Base-by-base conservation (phyloP, 768 basidiomycete genomes). In the Leccinellum luteum region DNA sequence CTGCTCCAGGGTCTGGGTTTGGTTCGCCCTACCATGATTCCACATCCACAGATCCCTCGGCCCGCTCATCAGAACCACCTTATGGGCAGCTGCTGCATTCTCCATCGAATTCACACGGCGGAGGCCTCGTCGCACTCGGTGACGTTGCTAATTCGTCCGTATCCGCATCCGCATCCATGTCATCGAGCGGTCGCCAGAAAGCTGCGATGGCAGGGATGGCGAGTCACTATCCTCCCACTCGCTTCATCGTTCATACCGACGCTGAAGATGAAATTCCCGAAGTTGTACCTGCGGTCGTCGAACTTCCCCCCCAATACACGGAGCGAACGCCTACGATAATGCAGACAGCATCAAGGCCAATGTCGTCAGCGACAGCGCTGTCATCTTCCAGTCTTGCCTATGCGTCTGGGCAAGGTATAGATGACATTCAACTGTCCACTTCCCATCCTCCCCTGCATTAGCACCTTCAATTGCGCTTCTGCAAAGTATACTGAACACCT, bases 241-340 rank as follows among this genome's bases (percentile, higher is more conserved):
- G 85, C 48, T 86, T 83, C 67, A 77, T 90, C 56, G 61, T 89
- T 6, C 88, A 90, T 61, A 85, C 83, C 3, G 90, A 90, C 66
- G 80, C 79, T 8, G 87, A 87, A 53, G 88, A 90, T 63, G 72
- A 65, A 13, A 38, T 74, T 10, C 75, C 81, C 7, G 73, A 70
- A 41, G 75, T 75, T 52, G 75, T 78, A 56, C 72, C 80, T 17
- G 87, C 78, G 6, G 72, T 88, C 21, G 78, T 90, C 6, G 89
- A 91, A 71, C 78, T 90, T n/a, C 89, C 89, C 27, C 89, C 89
- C 15, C 84, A 84, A 67, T 91, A 91, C 65, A 78, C 78, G 25
- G 85, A 83, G 59, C 74, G 80, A 34, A 67, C 66, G 48, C 58
- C 67, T 38, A n/a, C 15, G 43, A 23, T 35, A 38, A 15, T 13